Evolutionary conservation across 1,284 basidiomycete genomes (phyloP), one percentile per base, ranked within the genome.

Genomic region (Rhodotorula sp.): DNA sequence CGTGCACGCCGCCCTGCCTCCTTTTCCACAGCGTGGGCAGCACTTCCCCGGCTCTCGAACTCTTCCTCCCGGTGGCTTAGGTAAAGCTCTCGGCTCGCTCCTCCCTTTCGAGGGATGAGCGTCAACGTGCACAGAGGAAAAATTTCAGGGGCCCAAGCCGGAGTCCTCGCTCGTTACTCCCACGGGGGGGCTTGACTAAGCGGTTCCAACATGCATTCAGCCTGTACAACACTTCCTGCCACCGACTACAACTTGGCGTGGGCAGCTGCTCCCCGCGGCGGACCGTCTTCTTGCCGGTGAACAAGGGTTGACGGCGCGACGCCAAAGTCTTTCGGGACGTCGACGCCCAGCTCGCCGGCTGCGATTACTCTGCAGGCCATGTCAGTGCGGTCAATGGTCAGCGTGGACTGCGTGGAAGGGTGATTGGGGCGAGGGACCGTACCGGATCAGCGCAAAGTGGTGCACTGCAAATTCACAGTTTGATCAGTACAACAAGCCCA

Each of bases 401-500:
- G 37, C 37, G 37, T 8, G n/a, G 42, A 37, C 37, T 42, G 37
- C 37, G 37, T 42, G 37, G 10, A 42, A 42, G 37, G 37, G 14
- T 12, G 20, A 10, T 6, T 20, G 42, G 22, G 6, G 18, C 0
- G n/a, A n/a, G 5, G 2, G 24, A 8, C 12, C 59, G 55, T 22
- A 60, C 64, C 70, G 49, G 14, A 77, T 46, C 30, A 77, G 60
- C n/a, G 74, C 73, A 46, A 75, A 74, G 62, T 77, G 76, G 42
- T 77, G 76, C 1, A 71, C 88, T 62, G 62, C 6, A 30, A 90
- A 91, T n/a, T n/a, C 5, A 18, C 6, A 6, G 0, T n/a, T 49
- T 18, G 18, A 44, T 29, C 6, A 22, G n/a, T 53, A 29, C 24
- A n/a, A 53, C 22, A 15, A 18, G 45, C 22, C 18, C 15, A 10